Conservation (phyloP, 192 early-diverging fungal species). For the Entomortierella chlamydospora region DNA sequence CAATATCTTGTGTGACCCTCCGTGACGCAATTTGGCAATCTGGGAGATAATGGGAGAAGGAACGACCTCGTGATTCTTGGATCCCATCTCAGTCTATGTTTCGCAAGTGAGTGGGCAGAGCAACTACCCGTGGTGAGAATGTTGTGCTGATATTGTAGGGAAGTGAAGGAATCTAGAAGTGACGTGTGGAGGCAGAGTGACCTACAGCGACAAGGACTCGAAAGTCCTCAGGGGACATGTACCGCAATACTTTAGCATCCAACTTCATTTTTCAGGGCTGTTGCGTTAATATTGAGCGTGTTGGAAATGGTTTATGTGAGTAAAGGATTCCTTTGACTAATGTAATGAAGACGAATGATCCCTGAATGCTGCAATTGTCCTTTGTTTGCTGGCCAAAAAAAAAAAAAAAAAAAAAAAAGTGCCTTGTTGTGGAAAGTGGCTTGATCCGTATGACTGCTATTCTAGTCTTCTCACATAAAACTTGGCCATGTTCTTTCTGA, state of each 20-base stretch:
- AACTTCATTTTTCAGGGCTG: constrained; percentile 83
- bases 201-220: constrained; percentile 93
- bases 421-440: constrained; percentile 21
- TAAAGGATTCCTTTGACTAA: not conserved
- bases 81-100: constrained; percentile 90
- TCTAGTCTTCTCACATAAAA: not conserved
- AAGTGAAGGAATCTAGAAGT: not conserved
- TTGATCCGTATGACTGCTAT: constrained; percentile 2
- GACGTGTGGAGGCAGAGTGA: not conserved
- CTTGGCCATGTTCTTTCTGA: not conserved
- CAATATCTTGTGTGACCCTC: constrained; percentile 88
- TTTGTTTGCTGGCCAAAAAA: constrained; percentile 1
- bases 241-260: constrained; percentile 93
- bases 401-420: constrained; percentile 30
- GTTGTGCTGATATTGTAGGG: no score
- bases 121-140: no score
- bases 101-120: not conserved
- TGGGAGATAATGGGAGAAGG: constrained; percentile 92
- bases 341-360: not conserved
- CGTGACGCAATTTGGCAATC: constrained; percentile 90
- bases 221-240: constrained; percentile 94
- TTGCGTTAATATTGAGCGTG: not conserved
- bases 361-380: not conserved
- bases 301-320: not conserved
- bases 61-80: constrained; percentile 98